Conservation (phyloP, 495 filamentous ascomycete genomes). For the Friedmanniomyces simplex region DNA sequence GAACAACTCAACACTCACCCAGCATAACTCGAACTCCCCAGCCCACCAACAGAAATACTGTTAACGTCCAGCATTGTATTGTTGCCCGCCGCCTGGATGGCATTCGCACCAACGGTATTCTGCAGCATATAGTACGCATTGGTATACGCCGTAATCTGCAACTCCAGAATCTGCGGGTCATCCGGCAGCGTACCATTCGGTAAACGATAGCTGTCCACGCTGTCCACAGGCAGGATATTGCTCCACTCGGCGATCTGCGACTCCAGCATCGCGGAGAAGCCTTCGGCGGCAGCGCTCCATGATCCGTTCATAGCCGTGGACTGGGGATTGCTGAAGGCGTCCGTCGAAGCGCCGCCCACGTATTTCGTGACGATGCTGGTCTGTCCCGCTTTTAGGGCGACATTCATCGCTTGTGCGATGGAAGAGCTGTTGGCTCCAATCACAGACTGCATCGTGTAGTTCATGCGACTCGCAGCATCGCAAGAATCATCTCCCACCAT, state of each 20-base stretch:
- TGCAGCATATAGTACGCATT: constrained; percentile 63
- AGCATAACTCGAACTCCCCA: constrained; percentile 53
- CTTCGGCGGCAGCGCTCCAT: constrained; percentile 33
- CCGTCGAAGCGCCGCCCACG: constrained; percentile 50
- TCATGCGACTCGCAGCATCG: constrained; percentile 37
- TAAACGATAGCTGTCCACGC: constrained; percentile 51
- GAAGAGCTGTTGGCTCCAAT: constrained; percentile 47
- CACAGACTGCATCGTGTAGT: constrained; percentile 38
- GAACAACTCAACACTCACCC: constrained; percentile 26
- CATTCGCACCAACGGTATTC: constrained; percentile 48
- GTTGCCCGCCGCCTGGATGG: constrained; percentile 25
- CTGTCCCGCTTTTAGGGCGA: constrained; percentile 40
- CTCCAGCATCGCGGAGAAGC: constrained; percentile 39
- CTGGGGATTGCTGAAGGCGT: constrained; percentile 47
- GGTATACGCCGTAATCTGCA: constrained; percentile 54
- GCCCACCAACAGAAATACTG: constrained; percentile 52
- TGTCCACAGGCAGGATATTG: constrained; percentile 40
- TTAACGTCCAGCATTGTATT: constrained; percentile 37
- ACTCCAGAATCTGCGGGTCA: constrained; percentile 47
- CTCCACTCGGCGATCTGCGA: constrained; percentile 48
- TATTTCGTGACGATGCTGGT: constrained; percentile 47
- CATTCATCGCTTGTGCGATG: constrained; percentile 45
- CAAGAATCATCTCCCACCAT: constrained; percentile 33
- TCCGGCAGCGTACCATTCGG: constrained; percentile 52
- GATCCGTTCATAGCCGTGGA: constrained; percentile 40